These are phyloP conservation scores for Mycena capillaripes DNA, from an alignment of 768 basidiomycete species.

Conservation along the genomic window DNA sequence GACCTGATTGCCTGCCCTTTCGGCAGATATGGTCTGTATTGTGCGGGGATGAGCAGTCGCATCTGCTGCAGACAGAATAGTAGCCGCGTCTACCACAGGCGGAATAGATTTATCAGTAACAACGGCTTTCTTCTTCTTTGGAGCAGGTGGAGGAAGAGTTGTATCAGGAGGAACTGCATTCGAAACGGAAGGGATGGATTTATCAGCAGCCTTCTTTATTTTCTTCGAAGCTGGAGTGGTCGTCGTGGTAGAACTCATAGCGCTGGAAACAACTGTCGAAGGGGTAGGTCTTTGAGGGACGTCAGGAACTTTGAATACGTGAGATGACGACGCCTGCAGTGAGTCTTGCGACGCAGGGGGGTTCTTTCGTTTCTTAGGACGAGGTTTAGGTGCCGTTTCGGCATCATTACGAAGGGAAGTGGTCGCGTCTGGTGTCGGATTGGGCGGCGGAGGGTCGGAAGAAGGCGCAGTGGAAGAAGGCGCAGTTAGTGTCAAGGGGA, in stretches of 20 bases:
- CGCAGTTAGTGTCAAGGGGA: neutral
- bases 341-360: neutral
- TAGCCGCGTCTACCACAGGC: neutral
- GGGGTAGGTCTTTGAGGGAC: conserved; percentile 17
- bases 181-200: neutral
- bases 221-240: conserved; percentile 6
- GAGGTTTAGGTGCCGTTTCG: neutral
- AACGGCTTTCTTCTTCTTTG: neutral
- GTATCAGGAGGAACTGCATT: neutral
- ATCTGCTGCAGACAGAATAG: no score
- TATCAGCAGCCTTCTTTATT: neutral
- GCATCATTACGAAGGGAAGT: neutral
- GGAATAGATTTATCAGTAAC: neutral
- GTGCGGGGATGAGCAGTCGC: no score
- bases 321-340: neutral
- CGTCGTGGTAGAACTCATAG: neutral
- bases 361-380: conserved; percentile 7
- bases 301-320: conserved; percentile 31
- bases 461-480: neutral
- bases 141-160: neutral
- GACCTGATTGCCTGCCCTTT: neutral
- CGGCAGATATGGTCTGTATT: neutral
- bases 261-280: neutral
- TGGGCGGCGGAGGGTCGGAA: neutral
- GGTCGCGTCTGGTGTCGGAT: neutral